Conservation (phyloP, 2,329 filamentous ascomycete genomes). For the Colletotrichum sp. region DNA sequence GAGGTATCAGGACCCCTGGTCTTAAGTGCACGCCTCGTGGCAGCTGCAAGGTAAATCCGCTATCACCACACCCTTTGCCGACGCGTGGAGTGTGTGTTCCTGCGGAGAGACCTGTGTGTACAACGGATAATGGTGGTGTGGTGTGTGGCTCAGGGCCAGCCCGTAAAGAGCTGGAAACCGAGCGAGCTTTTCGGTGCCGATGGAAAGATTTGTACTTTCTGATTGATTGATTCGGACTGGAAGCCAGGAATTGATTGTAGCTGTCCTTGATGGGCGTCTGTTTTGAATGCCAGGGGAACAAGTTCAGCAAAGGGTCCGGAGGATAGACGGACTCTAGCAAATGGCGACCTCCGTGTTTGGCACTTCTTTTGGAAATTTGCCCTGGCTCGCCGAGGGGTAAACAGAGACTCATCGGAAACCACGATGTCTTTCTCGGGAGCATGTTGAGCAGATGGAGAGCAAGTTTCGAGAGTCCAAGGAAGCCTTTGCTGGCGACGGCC, state of each 20-base stretch:
- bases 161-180: not conserved
- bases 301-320: not conserved
- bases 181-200: not conserved
- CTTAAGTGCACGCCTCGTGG: slow-evolving; percentile 21
- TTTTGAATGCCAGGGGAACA: not conserved
- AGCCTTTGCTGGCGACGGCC: not conserved
- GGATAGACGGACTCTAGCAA: not conserved
- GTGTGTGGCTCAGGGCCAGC: not conserved
- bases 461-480: not conserved
- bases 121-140: not conserved
- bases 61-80: slow-evolving; percentile 14
- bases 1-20: slow-evolving; percentile 21
- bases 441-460: not conserved
- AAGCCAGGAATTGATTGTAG: not conserved
- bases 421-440: not conserved
- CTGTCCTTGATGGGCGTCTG: not conserved
- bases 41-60: slow-evolving; percentile 21
- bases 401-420: not conserved
- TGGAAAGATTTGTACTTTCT: not conserved
- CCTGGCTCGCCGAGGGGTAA: not conserved
- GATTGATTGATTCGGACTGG: not conserved
- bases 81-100: not conserved
- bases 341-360: not conserved
- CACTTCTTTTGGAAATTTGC: not conserved
- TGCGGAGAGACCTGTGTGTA: not conserved